Evolutionary conservation across 2,329 filamentous ascomycete genomes (phyloP), one percentile per base, ranked within the genome.

Genomic region (Phialophora expanda): DNA sequence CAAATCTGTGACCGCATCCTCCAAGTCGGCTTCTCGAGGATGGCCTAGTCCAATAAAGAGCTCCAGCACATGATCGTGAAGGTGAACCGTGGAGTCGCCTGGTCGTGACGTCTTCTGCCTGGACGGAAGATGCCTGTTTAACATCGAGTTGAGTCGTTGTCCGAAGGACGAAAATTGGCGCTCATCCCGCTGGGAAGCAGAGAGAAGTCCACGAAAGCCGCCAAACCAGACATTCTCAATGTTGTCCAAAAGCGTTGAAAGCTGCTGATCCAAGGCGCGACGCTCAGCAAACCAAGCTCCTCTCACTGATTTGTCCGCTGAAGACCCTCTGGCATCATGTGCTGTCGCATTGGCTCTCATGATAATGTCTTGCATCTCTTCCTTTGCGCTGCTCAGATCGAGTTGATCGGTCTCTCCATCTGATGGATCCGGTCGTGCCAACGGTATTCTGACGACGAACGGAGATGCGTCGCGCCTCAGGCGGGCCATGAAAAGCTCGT

Each of bases 151-250:
- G 69, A 99, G 93, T 4, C 86, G 87, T 74, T 86, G 87, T 38
- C 92, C 87, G 75, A 99, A 98, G 32, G 86, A 86, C 4, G 86
- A 85, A 34, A 98, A 80, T 11, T 91, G 80, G 28, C 88, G 84
- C 0, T 86, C 80, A 22, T 89, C 84, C 44, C 85, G 84, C 56
- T 82, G 78, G 61, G 90, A 86, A 61, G 91, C 90, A 1, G 92
- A 93, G 74, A 99, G 94, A n/a, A 99, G 89, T 17, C 94, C 93
- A 64, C 89, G 90, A 83, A 99, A 99, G 0, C 95, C 95, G 56
- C 94, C 93, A 4, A 99, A 86, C 95, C 95, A 99, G 24, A 95
- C 89, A 67, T 91, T 90, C 77, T 99, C 94, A 46, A 99, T 90
- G 66, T 92, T 96, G 61, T 88, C 83, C 1, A 99, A 83, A 9